Evolutionary conservation across 2,329 filamentous ascomycete species (phyloP), one percentile per base, ranked within the genome.

Genomic region (Pseudonectria buxi): DNA sequence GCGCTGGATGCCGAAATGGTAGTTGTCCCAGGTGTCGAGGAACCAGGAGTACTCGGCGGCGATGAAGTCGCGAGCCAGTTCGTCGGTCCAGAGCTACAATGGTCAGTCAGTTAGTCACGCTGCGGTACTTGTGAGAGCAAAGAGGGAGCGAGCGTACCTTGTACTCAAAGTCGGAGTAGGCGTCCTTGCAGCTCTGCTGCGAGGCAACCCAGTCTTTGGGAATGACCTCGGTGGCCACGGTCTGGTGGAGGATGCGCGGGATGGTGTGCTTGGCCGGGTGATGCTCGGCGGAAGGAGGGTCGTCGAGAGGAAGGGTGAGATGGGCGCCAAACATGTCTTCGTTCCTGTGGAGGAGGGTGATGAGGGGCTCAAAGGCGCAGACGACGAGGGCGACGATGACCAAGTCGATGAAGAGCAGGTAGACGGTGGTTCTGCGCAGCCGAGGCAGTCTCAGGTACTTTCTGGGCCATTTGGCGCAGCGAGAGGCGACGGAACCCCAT

Each of bases 241-340:
- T 84, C 55, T 86, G 82, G 62, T 86, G 82, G 27, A 86, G 81
- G 51, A 86, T 86, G 59, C 81, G 83, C 33, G 83, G 83, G 32
- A 87, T 80, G 39, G 71, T 76, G 39, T 79, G 74, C 53, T 84
- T 83, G 51, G 72, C 75, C 56, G 82, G 81, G 12, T 78, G 81
- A 54, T 80, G 78, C 63, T 84, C 79, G 37, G 83, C 80, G 54
- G 82, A 82, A 60, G 16, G 34, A 18, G 35, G 30, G 7, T 30
- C 30, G 24, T 39, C 30, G 34, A 28, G 35, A 25, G 44, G 28
- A 4, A 56, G 37, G 2, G 33, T 42, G 31, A 59, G 45, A 6
- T 43, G 48, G 25, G 54, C 43, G 16, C 42, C 45, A 9, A 59
- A 59, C 5, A 59, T 39, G 38, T 59, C 55, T 13, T 58, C 45